Conservation (phyloP, 78 protist species). For the Dictyostelium capitatum region DNA sequence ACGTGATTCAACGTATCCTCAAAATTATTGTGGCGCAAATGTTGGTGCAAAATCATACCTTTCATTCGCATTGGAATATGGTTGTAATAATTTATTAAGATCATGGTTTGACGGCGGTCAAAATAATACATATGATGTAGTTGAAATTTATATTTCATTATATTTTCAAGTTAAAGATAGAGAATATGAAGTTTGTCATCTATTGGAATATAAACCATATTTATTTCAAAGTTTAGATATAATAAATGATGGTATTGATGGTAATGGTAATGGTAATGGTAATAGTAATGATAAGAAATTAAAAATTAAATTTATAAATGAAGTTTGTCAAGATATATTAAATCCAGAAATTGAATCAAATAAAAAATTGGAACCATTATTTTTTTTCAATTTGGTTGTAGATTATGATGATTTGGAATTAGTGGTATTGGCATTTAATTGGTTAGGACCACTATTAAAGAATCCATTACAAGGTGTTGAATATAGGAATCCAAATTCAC, state of each 20-base stretch:
- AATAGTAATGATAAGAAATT: not conserved
- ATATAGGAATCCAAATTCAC: constrained; percentile 5
- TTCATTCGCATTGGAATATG: constrained; percentile 7
- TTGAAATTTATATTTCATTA: not conserved
- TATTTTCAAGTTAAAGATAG: constrained; percentile 10
- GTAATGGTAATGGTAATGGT: too few species aligned
- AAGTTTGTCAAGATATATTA: not conserved
- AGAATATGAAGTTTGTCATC: constrained; percentile 1
- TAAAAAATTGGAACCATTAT: not conserved
- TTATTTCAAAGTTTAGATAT: not conserved
- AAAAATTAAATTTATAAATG: not conserved
- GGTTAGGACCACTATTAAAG: not conserved
- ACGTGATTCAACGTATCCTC: not conserved
- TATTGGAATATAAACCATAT: constrained; percentile 1
- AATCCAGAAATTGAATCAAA: not conserved
- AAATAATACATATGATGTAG: not conserved
- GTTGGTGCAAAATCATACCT: not conserved
- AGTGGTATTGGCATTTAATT: not conserved
- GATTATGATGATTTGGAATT: not conserved
- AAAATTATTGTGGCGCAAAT: not conserved
- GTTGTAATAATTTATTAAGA: not conserved
- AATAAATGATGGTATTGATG: not conserved
- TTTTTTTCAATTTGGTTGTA: not conserved
- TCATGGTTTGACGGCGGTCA: constrained; percentile 18
- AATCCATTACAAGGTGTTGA: not conserved